phyloP scores from a whole-genome alignment of 2,329 filamentous ascomycete genomes.

The Aspergillus aculeatus region DNA sequence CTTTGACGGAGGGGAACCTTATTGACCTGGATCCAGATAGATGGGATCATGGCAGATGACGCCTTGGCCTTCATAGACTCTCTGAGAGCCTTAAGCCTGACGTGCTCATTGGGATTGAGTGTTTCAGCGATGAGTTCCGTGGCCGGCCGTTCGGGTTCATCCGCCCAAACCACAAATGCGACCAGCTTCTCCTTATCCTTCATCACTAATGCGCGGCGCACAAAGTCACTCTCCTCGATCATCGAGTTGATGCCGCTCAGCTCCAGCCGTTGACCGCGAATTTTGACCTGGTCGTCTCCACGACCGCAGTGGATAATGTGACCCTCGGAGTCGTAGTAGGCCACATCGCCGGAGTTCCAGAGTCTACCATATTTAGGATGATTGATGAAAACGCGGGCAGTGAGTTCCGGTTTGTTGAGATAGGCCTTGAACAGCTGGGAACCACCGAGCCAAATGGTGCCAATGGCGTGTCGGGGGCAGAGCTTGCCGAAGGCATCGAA shows the following conservation, averaged over 20 bases:
- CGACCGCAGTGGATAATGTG: not conserved
- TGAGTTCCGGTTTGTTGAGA: not conserved
- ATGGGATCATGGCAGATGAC: not conserved
- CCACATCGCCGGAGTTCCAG: not conserved
- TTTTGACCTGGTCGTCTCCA: not conserved
- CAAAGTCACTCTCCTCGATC: not conserved
- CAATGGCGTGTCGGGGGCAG: not conserved
- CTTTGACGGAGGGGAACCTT: not conserved
- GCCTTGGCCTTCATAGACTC: not conserved
- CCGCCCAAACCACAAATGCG: not conserved
- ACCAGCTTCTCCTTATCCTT: not conserved
- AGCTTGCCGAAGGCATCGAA: not conserved
- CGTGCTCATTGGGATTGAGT: not conserved
- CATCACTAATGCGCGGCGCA: not conserved
- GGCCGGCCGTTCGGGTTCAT: not conserved
- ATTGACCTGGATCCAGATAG: not conserved
- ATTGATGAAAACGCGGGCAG: not conserved
- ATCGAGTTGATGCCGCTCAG: not conserved
- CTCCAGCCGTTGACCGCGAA: not conserved
- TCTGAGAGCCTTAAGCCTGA: not conserved
- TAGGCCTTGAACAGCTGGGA: not conserved
- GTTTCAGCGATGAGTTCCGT: not conserved
- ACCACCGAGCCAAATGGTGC: not conserved
- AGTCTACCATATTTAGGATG: not conserved
- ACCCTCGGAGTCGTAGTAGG: not conserved